Conservation (phyloP, 495 filamentous ascomycete genomes). For the Jackrogersella minutella region DNA sequence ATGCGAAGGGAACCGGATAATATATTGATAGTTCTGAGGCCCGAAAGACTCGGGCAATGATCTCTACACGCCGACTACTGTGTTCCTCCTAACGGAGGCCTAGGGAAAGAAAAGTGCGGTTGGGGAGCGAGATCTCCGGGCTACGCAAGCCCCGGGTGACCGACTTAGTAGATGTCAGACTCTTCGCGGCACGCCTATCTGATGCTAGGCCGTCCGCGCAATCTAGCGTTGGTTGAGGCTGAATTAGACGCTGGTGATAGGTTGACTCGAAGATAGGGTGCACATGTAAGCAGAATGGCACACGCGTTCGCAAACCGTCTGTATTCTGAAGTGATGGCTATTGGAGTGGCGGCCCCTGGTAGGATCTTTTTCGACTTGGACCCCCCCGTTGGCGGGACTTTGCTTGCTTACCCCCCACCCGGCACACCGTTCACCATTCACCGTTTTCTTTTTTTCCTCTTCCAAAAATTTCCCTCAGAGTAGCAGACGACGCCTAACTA, state of each 20-base stretch:
- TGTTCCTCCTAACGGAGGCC: background rate
- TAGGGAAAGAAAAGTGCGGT: background rate
- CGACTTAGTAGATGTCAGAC: slow-evolving; percentile 4
- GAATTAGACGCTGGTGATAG: background rate
- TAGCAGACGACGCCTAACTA: background rate
- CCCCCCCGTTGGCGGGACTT: no score
- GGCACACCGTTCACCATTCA: background rate
- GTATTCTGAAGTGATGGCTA: background rate
- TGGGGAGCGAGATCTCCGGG: background rate
- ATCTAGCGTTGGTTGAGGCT: slow-evolving; percentile 1
- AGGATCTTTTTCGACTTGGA: background rate
- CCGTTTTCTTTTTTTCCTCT: no score
- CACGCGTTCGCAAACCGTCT: no score
- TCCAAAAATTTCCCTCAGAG: background rate
- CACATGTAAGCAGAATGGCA: background rate
- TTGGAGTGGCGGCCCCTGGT: background rate
- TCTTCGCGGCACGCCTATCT: background rate
- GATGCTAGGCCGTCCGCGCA: slow-evolving; percentile 3
- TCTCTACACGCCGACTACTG: background rate
- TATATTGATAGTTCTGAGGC: background rate
- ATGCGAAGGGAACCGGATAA: background rate
- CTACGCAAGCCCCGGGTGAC: slow-evolving; percentile 1
- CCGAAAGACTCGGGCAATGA: background rate
- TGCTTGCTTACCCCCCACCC: no score
- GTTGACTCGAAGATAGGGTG: slow-evolving; percentile 1